Base-by-base conservation (phyloP, 495 filamentous ascomycete genomes). In the Viridothelium virens region DNA sequence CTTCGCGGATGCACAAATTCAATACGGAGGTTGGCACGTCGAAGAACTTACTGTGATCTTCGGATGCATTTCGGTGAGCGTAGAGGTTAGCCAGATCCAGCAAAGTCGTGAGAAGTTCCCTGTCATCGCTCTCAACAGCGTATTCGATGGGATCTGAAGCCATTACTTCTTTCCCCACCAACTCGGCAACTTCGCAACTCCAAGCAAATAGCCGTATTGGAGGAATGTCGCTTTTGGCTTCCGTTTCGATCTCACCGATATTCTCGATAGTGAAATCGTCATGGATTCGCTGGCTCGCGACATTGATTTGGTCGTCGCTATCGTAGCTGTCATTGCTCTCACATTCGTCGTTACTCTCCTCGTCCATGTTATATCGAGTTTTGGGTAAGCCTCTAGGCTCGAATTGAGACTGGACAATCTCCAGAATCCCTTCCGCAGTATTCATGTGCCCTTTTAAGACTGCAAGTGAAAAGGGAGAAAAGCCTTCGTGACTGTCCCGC, bases 221-320 rank as follows among this genome's bases (percentile, higher is more conserved):
- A 34, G 78, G 77, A 3, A 81, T 74, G 11, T 77, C 71, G 64
- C 85, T 87, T 69, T 88, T 85, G 31, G 89, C 85, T 56, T 87
- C 74, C 50, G 80, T 85, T 2, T 81, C 81, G 1, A 85, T 78
- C 68, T 87, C 81, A 1, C 87, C 89, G 44, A 91, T 75, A 68
- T 89, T 84, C 2, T 91, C 88, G 65, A 90, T 79, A 0, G 88
- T 92, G 72, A 87, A 90, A 18, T 81, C 75, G 14, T 83, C 81
- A 64, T 86, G 80, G 37, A 89, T 71, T n/a, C 78, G 74, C 61
- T 83, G 76, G 31, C 67, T 64, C 18, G 75, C 71, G 38, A 82
- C 69, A 2, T 74, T 68, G 47, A 85, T 77, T 31, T 84, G 77
- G n/a, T 74, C 76, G 16, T 79, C 81, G n/a, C 75, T 76, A 53